Evolutionary conservation across 2,329 filamentous ascomycete genomes (phyloP).

Genomic region (Fusarium solani-melongenae): DNA sequence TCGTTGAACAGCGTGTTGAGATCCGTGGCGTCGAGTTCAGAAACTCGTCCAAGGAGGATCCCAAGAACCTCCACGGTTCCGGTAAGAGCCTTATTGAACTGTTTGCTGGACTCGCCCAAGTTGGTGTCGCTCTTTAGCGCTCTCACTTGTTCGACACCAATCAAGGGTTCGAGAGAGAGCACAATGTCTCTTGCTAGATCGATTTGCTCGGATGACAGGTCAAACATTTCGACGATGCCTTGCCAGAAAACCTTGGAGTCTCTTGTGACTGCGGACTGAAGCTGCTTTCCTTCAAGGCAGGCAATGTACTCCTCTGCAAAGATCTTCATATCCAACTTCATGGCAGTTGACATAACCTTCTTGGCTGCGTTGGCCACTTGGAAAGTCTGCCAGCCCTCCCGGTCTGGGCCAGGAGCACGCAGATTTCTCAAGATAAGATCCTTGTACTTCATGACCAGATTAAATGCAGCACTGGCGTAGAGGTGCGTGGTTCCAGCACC

Average conservation of each 20-base stretch:
- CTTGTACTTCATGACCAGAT: conserved; percentile 72
- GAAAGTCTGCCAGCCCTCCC: conserved; percentile 54
- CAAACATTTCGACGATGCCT: conserved; percentile 75
- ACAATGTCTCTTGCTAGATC: conserved; percentile 80
- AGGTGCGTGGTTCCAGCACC: conserved; percentile 66
- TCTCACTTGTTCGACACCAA: conserved; percentile 80
- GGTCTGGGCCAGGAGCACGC: conserved; percentile 39
- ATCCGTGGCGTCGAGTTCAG: conserved; percentile 77
- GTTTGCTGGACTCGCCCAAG: conserved; percentile 57
- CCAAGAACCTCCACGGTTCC: conserved; percentile 70
- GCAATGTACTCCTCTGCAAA: conserved; percentile 61
- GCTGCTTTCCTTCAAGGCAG: conserved; percentile 68
- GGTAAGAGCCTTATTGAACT: conserved; percentile 80
- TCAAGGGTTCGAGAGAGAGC: conserved; percentile 74
- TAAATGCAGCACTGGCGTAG: conserved; percentile 73
- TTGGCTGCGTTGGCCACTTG: conserved; percentile 58
- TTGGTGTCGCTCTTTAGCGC: conserved; percentile 59
- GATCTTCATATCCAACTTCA: conserved; percentile 57
- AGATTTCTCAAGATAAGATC: conserved; percentile 63
- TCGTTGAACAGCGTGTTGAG: conserved; percentile 77
- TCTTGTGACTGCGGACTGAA: conserved; percentile 75
- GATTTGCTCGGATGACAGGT: conserved; percentile 76
- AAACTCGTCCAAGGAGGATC: conserved; percentile 80
- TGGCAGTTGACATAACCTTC: conserved; percentile 64
- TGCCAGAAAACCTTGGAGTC: conserved; percentile 66